A percentile compares a stretch with the other conserved stretches of the same genome.
Evolutionary conservation across 2,329 filamentous ascomycete genomes (phyloP).

Genomic region (Podosphaera xanthii): DNA sequence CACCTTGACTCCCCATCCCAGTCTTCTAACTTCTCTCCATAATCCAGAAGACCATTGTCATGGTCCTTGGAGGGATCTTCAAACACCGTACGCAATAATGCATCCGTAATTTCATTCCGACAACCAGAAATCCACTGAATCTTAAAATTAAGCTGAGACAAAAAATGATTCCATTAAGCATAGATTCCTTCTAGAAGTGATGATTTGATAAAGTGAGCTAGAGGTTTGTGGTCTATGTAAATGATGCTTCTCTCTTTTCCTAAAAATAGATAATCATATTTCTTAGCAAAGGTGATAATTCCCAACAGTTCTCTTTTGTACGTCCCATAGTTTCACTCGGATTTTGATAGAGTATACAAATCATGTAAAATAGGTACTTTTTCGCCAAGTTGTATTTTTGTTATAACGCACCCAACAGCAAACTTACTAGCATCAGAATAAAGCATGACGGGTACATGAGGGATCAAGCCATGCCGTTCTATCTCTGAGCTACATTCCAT

Average conservation of each 20-base stretch:
- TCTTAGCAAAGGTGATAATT: background rate
- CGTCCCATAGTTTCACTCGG: background rate
- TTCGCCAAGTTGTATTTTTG: background rate
- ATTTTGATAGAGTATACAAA: background rate
- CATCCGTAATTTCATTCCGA: background rate
- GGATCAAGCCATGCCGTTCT: background rate
- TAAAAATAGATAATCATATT: slow-evolving; percentile 1
- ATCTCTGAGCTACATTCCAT: background rate
- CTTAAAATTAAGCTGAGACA: background rate
- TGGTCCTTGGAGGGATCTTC: background rate
- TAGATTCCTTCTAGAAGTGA: background rate
- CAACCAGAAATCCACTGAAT: background rate
- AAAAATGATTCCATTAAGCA: background rate
- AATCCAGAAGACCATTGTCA: background rate
- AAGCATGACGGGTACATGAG: background rate
- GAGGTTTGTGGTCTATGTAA: background rate
- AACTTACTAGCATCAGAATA: background rate
- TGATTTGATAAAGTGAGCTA: background rate
- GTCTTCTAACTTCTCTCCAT: background rate
- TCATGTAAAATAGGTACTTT: background rate
- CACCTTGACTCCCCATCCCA: background rate
- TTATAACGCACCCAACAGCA: background rate
- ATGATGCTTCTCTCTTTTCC: slow-evolving; percentile 1
- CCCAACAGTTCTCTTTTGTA: background rate
- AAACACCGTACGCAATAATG: background rate